phyloP scores from a whole-genome alignment of 768 basidiomycete species.

The Suillus americanus region DNA sequence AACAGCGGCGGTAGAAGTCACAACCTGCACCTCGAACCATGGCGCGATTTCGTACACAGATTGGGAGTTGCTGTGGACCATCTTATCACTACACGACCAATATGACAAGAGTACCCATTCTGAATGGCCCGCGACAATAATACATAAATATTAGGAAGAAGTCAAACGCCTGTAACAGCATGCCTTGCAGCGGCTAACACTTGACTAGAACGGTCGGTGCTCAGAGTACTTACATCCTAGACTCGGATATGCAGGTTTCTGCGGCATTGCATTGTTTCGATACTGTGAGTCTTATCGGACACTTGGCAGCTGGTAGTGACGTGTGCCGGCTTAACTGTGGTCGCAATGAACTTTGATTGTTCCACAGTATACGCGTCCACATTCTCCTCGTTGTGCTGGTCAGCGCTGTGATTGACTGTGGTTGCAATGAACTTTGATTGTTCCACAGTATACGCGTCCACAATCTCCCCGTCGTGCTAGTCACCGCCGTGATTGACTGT shows the following conservation, averaged over 20 bases:
- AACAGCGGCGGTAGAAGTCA: conserved; percentile 48
- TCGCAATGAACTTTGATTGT: neutral
- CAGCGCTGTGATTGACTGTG: neutral
- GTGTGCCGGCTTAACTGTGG: neutral
- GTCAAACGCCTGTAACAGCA: neutral
- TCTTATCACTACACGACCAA: neutral
- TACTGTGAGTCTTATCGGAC: neutral
- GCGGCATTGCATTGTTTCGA: neutral
- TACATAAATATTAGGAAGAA: neutral
- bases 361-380: neutral
- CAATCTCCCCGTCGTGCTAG: neutral
- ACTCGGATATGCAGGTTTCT: neutral
- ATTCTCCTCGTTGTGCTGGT: neutral
- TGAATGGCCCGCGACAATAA: conserved; percentile 18
- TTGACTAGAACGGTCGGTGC: neutral
- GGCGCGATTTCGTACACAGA: conserved; percentile 71
- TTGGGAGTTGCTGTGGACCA: conserved; percentile 43
- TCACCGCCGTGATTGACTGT: neutral
- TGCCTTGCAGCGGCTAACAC: neutral
- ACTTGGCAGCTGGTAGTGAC: neutral
- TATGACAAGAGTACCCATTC: neutral
- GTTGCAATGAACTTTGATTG: neutral
- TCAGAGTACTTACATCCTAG: neutral
- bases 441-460: neutral
- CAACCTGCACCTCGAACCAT: conserved; percentile 61